Base-by-base conservation (phyloP, 202 grass and related monocot genomes). In the Panicum virgatum region DNA sequence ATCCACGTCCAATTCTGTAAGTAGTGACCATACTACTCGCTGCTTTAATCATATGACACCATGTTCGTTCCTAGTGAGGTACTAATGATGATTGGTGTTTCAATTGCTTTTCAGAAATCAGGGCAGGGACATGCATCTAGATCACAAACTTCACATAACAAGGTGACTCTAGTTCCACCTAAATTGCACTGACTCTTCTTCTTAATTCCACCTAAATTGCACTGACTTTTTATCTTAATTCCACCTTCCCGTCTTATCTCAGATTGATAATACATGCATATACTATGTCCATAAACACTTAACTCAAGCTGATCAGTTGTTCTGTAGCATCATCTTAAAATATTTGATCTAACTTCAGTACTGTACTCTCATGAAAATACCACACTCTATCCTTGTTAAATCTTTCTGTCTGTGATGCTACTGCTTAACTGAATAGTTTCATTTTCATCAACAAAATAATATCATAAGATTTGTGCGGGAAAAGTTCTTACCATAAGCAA, bases 1-100 rank as follows among this genome's bases (percentile, higher is more conserved):
- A 63, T 82, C 95, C 37, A 71, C 77, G n/a, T 74, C 87, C 58
- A 53, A 91, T 57, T 62, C 59, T 80, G 92, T 91, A 74, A 82
- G 86, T 89, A 58, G 19, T 65, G 46, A 1, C 25, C 27, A 75
- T 86, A 69, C n/a, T 70, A 13, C 22, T 57, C 85, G 6, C 48
- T 75, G 58, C 40, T 45, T 51, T 77, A 39, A 52, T 32, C 15
- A 63, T 11, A 51, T 19, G 13, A 73, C 74, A 14, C 1, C 26
- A 36, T 79, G 26, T 26, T 75, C 32, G 43, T 75, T 69, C 48
- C 52, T 40, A 46, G 37, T 51, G 30, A 34, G 37, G 20, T 7
- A 64, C 16, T 34, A 18, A 3, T 62, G 74, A 64, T 76, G 62
- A 75, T 80, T 80, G 25, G 7, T 83, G 25, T n/a, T 25, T 58